Evolutionary conservation across 345 rosid genomes (phyloP).

Genomic region (Ailanthus altissimus): DNA sequence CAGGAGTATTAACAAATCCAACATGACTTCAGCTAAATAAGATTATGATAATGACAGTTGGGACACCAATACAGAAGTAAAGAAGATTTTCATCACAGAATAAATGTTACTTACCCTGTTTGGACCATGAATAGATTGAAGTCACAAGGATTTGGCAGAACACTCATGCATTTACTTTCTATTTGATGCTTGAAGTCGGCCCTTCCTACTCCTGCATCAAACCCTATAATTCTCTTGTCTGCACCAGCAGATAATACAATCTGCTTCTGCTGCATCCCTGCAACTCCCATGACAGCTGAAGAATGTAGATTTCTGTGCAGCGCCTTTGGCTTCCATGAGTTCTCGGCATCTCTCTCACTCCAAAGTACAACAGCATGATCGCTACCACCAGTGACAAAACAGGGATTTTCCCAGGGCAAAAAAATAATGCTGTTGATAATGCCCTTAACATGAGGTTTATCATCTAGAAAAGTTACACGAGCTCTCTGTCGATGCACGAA

Average conservation of each 20-base stretch:
- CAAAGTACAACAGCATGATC: constrained; percentile 88
- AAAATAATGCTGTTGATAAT: constrained; percentile 74
- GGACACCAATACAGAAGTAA: background rate
- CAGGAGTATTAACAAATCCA: constrained; percentile 6
- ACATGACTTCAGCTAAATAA: background rate
- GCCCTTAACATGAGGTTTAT: constrained; percentile 86
- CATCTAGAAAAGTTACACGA: constrained; percentile 64
- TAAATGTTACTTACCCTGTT: constrained; percentile 64
- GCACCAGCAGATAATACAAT: constrained; percentile 82
- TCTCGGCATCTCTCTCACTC: constrained; percentile 63
- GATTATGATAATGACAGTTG: background rate
- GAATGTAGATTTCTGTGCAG: constrained; percentile 81
- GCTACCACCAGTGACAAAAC: constrained; percentile 85
- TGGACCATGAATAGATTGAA: constrained; percentile 95
- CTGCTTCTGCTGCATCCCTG: constrained; percentile 80
- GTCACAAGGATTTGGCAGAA: constrained; percentile 87
- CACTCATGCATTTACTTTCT: constrained; percentile 95
- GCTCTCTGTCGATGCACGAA: constrained; percentile 41
- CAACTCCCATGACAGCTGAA: constrained; percentile 95
- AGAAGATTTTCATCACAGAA: constrained; percentile 11
- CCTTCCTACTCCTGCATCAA: constrained; percentile 67
- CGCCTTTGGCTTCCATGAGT: constrained; percentile 71
- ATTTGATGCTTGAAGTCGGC: constrained; percentile 76
- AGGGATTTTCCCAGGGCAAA: constrained; percentile 76
- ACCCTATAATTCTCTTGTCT: constrained; percentile 81